Base-by-base conservation (phyloP, 2,329 filamentous ascomycete genomes). In the Lanzia echinophila region DNA sequence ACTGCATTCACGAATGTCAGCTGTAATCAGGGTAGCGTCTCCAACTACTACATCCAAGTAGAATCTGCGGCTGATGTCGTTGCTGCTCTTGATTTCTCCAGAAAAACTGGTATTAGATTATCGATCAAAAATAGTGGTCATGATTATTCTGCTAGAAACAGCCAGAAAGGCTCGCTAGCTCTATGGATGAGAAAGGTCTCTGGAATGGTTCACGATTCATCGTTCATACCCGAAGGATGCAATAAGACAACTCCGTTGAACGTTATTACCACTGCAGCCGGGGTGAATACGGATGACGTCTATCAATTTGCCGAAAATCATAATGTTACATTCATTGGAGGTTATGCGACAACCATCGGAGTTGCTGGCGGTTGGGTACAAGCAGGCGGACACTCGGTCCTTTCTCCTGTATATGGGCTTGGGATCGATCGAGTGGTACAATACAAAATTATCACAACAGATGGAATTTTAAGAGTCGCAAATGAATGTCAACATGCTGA, bases 321-420 rank as follows among this genome's bases (percentile, higher is more conserved):
- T 12, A 67, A 63, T 19, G 61, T 65, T 6, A 65, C 63, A n/a
- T 59, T 63, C 24, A 54, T 65, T 22, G 52, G 56, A 6, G 61
- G 42, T 12, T 60, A 60, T 44, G 46, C 53, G 31, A 33, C 63
- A 58, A 77, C 73, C 2, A 77, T 83, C 11, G 79, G 79, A 22
- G 69, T 79, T 42, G 69, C 70, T 6, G 77, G 77, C 24, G 74
- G 74, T 5, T 76, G 72, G 60, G 67, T 70, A 11, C 62, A 73
- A 39, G 79, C 77, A 12, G 79, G 77, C 42, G 80, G 80, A 0
- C 78, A 83, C 64, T 76, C 74, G 11, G 78, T 78, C 2, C 61
- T 83, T 50, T 74, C 73, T 11, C 71, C 71, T 50, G 63, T 75
- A 36, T 76, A 76, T 58, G 72, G 79, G 57, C 72, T 80, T 64